Base-by-base conservation (phyloP, 2,329 filamentous ascomycete genomes). In the Tolypocladium paradoxum region DNA sequence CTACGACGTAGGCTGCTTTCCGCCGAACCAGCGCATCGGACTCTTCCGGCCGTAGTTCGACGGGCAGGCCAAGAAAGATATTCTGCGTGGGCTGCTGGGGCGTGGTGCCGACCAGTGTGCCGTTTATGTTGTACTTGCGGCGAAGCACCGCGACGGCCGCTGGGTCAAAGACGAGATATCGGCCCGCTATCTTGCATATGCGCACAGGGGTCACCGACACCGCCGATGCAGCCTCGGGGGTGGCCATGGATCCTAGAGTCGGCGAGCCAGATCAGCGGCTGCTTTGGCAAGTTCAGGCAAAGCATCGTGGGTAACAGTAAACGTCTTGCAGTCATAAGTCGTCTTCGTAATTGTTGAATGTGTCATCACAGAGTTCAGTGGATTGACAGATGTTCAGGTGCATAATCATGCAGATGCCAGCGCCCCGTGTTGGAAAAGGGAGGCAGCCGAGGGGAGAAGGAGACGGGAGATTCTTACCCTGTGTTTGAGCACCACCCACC, bases 41-140 rank as follows among this genome's bases (percentile, higher is more conserved):
- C 73, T 99, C 93, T 71, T 97, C 93, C 2, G 89, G 85, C 74
- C 93, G 88, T 46, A 99, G 76, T 73, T 96, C 87, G 29, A 97
- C 73, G 3, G 93, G 93, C 49, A 97, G 73, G 47, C 91, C 89
- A 54, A 92, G 80, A 66, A 97, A 97, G 54, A 96, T 81, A 71
- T 96, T 97, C 71, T 99, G 93, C 61, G 95, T 92, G 6, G 91
- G 90, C 54, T 90, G 85, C 70, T 97, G 91, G 2, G 93, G 92
- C 33, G 96, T 83, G 8, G 88, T 91, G 54, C 93, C 93, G 55
- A 88, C 84, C 53, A 96, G 77, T 34, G 93, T 86, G 57, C 90
- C 90, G 64, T 87, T 91, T 62, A 96, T 90, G 67, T 89, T 84
- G 73, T 96, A 81, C 62, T 83, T 76, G 57, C 88, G 83, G 59